Evolutionary conservation across 75 land plant species (phyloP).

Genomic region (Adiantum capillusveneris): DNA sequence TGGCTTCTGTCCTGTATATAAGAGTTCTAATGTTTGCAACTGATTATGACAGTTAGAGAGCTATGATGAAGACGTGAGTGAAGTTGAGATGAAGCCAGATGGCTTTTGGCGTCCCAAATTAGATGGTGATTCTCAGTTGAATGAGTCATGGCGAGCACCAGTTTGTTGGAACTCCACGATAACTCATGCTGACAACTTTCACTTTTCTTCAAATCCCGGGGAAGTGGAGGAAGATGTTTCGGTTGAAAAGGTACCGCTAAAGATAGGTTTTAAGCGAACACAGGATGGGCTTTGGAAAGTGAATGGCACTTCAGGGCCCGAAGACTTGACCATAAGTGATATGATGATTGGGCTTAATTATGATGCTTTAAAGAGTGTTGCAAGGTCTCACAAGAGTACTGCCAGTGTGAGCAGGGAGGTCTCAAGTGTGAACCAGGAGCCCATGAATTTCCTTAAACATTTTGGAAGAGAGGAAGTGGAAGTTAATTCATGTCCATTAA

Average conservation of each 20-base stretch:
- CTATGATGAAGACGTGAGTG: slow-evolving; percentile 27
- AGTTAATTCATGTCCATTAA: slow-evolving; percentile 5
- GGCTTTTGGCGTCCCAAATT: slow-evolving; percentile 36
- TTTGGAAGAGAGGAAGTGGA: not conserved
- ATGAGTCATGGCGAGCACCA: slow-evolving; percentile 24
- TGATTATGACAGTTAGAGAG: slow-evolving; percentile 20
- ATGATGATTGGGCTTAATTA: not conserved
- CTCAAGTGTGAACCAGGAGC: slow-evolving; percentile 17
- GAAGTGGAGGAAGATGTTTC: slow-evolving; percentile 22
- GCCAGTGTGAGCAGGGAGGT: not conserved
- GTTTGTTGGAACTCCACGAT: not conserved
- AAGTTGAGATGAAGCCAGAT: slow-evolving; percentile 34
- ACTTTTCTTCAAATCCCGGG: slow-evolving; percentile 5
- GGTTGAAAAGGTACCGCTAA: slow-evolving; percentile 13
- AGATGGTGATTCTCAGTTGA: slow-evolving; percentile 20
- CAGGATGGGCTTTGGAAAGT: slow-evolving; percentile 24
- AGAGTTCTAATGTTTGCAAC: not conserved
- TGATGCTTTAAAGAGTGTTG: not conserved
- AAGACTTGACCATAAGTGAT: not conserved
- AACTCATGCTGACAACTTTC: slow-evolving; percentile 13
- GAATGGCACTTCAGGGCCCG: not conserved
- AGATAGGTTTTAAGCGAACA: slow-evolving; percentile 20
- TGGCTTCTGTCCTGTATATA: not conserved
- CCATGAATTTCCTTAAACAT: not conserved
- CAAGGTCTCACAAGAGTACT: slow-evolving; percentile 48